Conservation (phyloP, 176 grass and related monocot species). For the Musa schizocarpa region DNA sequence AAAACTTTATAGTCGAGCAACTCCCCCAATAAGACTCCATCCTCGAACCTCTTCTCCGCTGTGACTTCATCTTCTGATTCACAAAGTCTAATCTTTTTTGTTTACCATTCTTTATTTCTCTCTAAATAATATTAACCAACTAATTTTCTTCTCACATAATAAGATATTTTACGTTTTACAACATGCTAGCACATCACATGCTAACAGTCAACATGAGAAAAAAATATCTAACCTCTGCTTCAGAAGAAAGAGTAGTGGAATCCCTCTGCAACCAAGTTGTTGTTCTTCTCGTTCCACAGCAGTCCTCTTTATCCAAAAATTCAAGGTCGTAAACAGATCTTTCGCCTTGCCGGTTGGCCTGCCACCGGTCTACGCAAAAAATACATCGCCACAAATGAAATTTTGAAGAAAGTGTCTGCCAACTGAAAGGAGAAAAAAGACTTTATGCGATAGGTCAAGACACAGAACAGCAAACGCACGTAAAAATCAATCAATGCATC, state of each 20-base stretch:
- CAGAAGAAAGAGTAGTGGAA: background rate
- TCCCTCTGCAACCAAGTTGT: background rate
- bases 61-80: background rate
- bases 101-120: background rate
- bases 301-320: background rate
- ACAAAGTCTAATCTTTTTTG: background rate
- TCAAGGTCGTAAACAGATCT: background rate
- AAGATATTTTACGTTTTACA: background rate
- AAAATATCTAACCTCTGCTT: too few relatives aligned
- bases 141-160: background rate
- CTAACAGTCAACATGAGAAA: too few relatives aligned
- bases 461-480: background rate
- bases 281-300: background rate
- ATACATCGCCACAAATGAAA: background rate
- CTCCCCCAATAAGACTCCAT: background rate
- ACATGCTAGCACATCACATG: background rate
- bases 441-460: background rate
- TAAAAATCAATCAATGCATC: background rate
- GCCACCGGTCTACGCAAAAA: background rate
- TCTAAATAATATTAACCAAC: background rate
- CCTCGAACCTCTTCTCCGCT: background rate
- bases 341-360: background rate
- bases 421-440: background rate
- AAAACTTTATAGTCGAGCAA: background rate
- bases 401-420: background rate